Evolutionary conservation across 208 protist species (phyloP).

Genomic region (Leishmania guyanensis): DNA sequence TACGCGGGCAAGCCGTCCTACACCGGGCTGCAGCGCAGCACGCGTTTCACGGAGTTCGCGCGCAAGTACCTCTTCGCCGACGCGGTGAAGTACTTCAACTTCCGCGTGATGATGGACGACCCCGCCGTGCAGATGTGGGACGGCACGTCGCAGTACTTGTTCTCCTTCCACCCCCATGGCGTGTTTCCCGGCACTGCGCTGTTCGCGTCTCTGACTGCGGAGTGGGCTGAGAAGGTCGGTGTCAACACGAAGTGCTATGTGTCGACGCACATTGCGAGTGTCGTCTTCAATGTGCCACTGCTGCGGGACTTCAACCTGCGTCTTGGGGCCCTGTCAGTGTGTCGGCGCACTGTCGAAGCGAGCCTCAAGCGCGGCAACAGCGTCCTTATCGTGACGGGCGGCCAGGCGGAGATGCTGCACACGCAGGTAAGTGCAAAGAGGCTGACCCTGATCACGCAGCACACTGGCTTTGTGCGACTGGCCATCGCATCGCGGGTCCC

Average conservation of each 20-base stretch:
- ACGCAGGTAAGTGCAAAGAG: conserved; percentile 41
- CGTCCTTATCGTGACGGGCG: conserved; percentile 79
- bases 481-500: conserved; percentile 65
- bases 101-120: conserved; percentile 66
- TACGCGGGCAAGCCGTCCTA: conserved; percentile 67
- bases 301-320: conserved; percentile 79
- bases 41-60: conserved; percentile 48
- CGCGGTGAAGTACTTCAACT: conserved; percentile 69
- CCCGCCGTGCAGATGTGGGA: conserved; percentile 55
- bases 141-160: conserved; percentile 62
- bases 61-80: conserved; percentile 69
- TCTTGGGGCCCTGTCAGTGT: conserved; percentile 61
- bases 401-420: conserved; percentile 88
- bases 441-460: conserved; percentile 76
- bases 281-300: conserved; percentile 78
- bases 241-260: conserved; percentile 46
- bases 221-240: conserved; percentile 65
- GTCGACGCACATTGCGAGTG: conserved; percentile 67
- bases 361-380: conserved; percentile 73
- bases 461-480: conserved; percentile 81
- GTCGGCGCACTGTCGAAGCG: conserved; percentile 47
- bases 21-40: conserved; percentile 59
- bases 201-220: conserved; percentile 48
- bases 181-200: conserved; percentile 81
- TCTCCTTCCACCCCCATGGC: conserved; percentile 85